A percentile compares a stretch with the other conserved stretches of the same genome.
These are phyloP conservation scores for Fusarium sp. DNA, from an alignment of 2,329 filamentous ascomycete genomes.

Conservation along the genomic window DNA sequence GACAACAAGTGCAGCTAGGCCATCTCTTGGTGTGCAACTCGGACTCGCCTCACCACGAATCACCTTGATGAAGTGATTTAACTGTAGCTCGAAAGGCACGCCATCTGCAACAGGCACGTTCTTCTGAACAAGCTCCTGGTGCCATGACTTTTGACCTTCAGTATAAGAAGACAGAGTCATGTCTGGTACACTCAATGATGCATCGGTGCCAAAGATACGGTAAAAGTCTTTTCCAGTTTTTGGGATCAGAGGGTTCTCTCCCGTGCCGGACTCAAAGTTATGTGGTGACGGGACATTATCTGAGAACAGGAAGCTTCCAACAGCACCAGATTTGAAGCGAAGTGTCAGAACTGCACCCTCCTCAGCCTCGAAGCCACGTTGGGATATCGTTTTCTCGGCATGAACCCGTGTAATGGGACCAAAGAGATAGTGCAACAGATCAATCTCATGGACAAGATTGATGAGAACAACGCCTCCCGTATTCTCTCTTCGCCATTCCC, in stretches of 20 bases:
- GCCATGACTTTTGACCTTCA: slow-evolving; percentile 56
- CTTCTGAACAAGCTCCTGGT: slow-evolving; percentile 50
- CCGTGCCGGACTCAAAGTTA: slow-evolving; percentile 68
- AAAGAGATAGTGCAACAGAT: slow-evolving; percentile 67
- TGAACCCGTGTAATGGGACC: slow-evolving; percentile 64
- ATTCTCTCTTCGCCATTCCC: slow-evolving; percentile 59
- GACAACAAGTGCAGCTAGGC: slow-evolving; percentile 62
- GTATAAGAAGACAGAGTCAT: slow-evolving; percentile 62
- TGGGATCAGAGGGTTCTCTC: slow-evolving; percentile 67
- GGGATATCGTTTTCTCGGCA: slow-evolving; percentile 59
- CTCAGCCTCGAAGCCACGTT: slow-evolving; percentile 62
- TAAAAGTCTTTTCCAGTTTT: slow-evolving; percentile 59
- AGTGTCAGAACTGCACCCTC: slow-evolving; percentile 67
- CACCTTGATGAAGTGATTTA: slow-evolving; percentile 63
- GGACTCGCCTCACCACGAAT: slow-evolving; percentile 56
- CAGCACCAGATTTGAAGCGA: slow-evolving; percentile 63
- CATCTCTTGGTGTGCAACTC: slow-evolving; percentile 61
- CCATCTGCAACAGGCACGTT: slow-evolving; percentile 34
- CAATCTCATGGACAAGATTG: slow-evolving; percentile 71
- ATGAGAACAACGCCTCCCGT: slow-evolving; percentile 64
- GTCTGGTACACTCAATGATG: slow-evolving; percentile 65
- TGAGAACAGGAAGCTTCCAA: slow-evolving; percentile 67
- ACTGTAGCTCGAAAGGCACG: slow-evolving; percentile 63
- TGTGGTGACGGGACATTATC: slow-evolving; percentile 64
- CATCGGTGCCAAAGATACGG: slow-evolving; percentile 65